Base-by-base conservation (phyloP, 1,284 basidiomycete species). In the Volvariella surrecta region DNA sequence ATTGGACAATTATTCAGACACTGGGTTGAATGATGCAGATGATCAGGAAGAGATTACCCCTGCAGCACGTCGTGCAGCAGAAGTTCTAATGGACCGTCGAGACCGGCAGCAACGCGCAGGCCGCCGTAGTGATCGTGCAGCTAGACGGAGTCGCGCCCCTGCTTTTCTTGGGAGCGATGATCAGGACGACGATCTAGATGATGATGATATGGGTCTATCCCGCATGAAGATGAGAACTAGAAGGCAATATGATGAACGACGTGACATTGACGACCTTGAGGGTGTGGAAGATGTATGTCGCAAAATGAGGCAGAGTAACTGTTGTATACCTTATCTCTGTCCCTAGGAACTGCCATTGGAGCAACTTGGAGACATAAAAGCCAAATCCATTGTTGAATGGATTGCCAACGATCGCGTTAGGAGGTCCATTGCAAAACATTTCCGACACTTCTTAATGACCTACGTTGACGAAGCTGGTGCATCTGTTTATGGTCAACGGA, bases 351-450 rank as follows among this genome's bases (percentile, higher is more conserved):
- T 99, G 45, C 92, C 94, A 0, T 65, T 97, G 38, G 95, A 99
- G 59, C 93, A 99, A 67, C 71, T 99, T 10, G 90, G 89, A 50
- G 95, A 99, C 57, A 90, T 99, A 71, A 98, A 98, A 61, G 90
- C 94, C 22, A 90, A 94, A 56, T 93, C 91, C 15, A 92, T 99
- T 44, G 88, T 89, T 6, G 93, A 96, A 61, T 99, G 96, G 96
- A 91, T 99, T 52, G 83, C 91, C 11, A 85, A 87, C 44, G 91
- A 94, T 46, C 82, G 86, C 38, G 95, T 99, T 47, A 80, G 88
- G 50, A 74, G 88, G 43, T 88, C 95, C 0, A 93, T 99, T 52
- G 76, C 89, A 51, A 83, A 86, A 51, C 90, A 97, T 61, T 98
- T 99, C 73, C 79, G 89, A 43, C 83, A 92, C 55, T 99, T 99